Evolutionary conservation across 495 filamentous ascomycete genomes (phyloP), one percentile per base, ranked within the genome.

Genomic region (Penicillium silybi): DNA sequence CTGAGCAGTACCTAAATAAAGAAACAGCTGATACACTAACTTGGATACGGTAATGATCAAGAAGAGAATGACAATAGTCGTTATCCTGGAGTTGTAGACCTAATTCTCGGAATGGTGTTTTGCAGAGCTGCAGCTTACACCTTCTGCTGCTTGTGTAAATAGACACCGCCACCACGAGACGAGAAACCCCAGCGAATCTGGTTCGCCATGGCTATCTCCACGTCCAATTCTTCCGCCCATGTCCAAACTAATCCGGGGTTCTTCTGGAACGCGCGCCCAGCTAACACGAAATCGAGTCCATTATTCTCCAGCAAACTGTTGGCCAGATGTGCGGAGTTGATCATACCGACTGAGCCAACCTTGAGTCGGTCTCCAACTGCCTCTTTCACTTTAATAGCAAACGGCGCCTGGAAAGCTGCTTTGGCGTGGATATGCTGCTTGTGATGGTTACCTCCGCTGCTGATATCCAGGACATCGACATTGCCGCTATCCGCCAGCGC

Each of bases 191-290:
- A 87, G 2, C 80, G 67, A 46, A 87, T 87, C 71, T 89, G 86
- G 45, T 83, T 81, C 1, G 85, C 81, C 56, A 82, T 78, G 39
- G 80, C 66, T 17, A 87, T 82, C 53, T 83, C 72, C 11, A 84
- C 68, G 9, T 75, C 79, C 40, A 89, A 56, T 41, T 89, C 85
- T 56, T 89, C 81, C 0, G 85, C 87, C 72, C 78, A 89, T 0
- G 69, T 59, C 80, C 86, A 87, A 1, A 86, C 84, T 35, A 89
- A 54, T 5, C 80, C 77, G 0, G 86, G 84, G 55, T 88, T 83
- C 69, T 85, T 85, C 64, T 85, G 81, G 65, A 89, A 90, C 46
- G 73, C 74, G 6, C 87, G 67, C 0, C 87, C 87, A 6, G 79
- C 76, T 37, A 85, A 66, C 6, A 80, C 73, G 7, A 85, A 62